Conservation (phyloP, 2,329 filamentous ascomycete genomes). For the Orbilia quercus region DNA sequence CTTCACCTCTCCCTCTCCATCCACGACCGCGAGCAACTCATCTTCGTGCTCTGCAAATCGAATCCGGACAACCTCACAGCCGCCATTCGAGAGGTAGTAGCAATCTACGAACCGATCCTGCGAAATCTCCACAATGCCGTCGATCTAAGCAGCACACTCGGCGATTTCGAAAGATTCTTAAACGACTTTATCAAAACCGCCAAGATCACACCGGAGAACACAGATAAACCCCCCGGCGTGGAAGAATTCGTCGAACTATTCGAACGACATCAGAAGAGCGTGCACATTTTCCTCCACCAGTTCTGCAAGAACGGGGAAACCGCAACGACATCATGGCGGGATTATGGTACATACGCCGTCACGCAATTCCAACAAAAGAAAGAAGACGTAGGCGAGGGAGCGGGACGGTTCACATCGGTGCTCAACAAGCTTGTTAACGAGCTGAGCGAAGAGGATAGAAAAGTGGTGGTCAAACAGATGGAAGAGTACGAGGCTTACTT, state of each 20-base stretch:
- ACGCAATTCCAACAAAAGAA: constrained; percentile 67
- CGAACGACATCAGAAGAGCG: constrained; percentile 71
- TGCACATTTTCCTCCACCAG: constrained; percentile 78
- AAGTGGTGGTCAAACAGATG: constrained; percentile 63
- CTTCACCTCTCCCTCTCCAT: constrained; percentile 77
- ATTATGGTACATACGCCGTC: constrained; percentile 71
- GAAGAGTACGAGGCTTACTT: constrained; percentile 61
- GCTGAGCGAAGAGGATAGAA: constrained; percentile 62
- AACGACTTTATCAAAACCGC: constrained; percentile 74
- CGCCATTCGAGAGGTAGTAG: constrained; percentile 72
- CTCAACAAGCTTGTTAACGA: constrained; percentile 64
- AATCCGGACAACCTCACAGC: constrained; percentile 79
- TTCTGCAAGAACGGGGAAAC: constrained; percentile 75
- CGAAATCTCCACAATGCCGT: constrained; percentile 76
- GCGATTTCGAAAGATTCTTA: constrained; percentile 75
- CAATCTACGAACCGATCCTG: constrained; percentile 79
- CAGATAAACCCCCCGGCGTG: constrained; percentile 69
- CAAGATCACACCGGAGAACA: constrained; percentile 62
- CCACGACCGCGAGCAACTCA: constrained; percentile 78
- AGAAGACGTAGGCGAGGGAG: constrained; percentile 60
- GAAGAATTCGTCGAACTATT: constrained; percentile 78
- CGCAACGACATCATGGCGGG: constrained; percentile 71
- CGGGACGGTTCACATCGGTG: constrained; percentile 64
- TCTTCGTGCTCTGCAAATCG: constrained; percentile 73
- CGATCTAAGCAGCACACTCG: constrained; percentile 76